phyloP scores from a whole-genome alignment of 176 grass and related monocot species.

The Zoysia pacifica region DNA sequence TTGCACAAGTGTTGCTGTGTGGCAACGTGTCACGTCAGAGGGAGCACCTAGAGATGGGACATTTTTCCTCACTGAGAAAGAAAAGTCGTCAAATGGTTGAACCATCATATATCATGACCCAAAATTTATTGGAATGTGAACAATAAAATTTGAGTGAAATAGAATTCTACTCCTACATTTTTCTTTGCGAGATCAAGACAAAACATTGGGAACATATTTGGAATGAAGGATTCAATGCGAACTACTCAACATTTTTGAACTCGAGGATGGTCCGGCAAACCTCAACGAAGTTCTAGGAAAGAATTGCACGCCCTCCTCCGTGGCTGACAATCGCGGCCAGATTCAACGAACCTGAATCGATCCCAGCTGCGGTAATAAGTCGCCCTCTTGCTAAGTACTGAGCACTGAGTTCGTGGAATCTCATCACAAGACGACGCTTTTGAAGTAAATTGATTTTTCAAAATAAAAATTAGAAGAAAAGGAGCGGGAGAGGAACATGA shows the following conservation, averaged over 20 bases:
- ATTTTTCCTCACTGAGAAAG: background rate
- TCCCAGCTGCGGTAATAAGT: background rate
- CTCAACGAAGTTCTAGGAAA: background rate
- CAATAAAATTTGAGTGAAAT: too few relatives aligned
- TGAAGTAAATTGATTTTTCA: background rate
- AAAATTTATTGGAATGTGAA: too few relatives aligned
- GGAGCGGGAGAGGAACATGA: background rate
- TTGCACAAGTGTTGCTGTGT: background rate
- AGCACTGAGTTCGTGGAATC: background rate
- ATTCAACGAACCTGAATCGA: constrained; percentile 44
- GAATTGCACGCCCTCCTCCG: background rate
- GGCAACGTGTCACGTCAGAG: background rate
- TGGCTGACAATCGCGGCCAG: constrained; percentile 15
- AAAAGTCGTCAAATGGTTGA: background rate
- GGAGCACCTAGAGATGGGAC: background rate
- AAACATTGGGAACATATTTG: too few relatives aligned
- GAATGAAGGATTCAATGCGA: too few relatives aligned
- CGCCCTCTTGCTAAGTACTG: too few relatives aligned
- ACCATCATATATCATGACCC: too few relatives aligned
- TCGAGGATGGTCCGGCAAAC: too few relatives aligned
- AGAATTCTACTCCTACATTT: too few relatives aligned
- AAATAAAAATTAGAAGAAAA: background rate
- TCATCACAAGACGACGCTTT: background rate
- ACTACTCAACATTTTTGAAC: too few relatives aligned
- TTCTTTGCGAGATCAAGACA: too few relatives aligned